Evolutionary conservation across 352 stramenopile species (phyloP).

Genomic region (Pythium aquatile): DNA sequence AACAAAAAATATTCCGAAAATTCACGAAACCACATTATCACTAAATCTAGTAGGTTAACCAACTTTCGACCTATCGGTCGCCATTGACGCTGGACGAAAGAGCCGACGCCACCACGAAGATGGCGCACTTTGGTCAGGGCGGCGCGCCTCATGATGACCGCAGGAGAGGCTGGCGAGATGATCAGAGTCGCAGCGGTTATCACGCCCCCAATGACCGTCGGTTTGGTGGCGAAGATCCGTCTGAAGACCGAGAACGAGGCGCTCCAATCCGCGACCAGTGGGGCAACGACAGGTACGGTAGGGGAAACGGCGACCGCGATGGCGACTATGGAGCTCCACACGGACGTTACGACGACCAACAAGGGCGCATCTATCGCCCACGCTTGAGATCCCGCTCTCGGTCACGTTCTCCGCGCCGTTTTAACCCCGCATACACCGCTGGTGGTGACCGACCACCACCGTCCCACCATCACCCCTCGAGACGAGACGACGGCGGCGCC

Average conservation of each 20-base stretch:
- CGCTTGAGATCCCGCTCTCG: conserved; percentile 12
- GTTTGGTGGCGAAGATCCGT: conserved; percentile 1
- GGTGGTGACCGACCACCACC: background rate
- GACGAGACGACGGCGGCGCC: background rate
- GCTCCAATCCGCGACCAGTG: background rate
- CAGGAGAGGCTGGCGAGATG: background rate
- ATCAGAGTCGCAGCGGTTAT: background rate
- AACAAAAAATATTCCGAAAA: background rate
- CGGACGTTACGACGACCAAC: background rate
- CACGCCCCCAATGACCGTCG: background rate
- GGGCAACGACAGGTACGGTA: background rate
- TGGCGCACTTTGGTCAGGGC: conserved; percentile 17
- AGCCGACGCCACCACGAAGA: background rate
- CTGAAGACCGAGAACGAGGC: conserved; percentile 6
- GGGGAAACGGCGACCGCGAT: conserved; percentile 1
- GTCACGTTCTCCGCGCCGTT: conserved; percentile 18
- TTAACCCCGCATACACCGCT: background rate
- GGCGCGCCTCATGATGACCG: conserved; percentile 3
- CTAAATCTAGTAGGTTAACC: conserved; percentile 3
- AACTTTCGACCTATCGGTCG: background rate
- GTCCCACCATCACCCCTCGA: background rate
- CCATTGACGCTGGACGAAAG: background rate
- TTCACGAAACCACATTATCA: background rate
- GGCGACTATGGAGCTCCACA: background rate
- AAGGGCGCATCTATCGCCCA: background rate